A percentile compares a stretch with the other conserved stretches of the same genome.
These are phyloP conservation scores for Candida neerlandica DNA, from an alignment of 1,139 yeast genomes.

Conservation along the genomic window DNA sequence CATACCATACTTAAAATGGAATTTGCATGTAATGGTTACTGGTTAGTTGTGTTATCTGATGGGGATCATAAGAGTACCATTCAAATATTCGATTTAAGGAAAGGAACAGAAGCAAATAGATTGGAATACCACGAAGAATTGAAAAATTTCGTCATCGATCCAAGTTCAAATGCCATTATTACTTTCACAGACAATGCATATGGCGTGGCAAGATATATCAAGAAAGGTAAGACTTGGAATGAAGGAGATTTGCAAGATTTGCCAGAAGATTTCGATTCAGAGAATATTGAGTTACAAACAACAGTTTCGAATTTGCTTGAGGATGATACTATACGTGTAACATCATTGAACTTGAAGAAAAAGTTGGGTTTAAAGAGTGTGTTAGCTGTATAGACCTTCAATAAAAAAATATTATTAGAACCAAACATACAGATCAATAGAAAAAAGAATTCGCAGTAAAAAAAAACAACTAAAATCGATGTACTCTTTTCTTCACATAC, in stretches of 20 bases:
- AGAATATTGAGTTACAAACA: slow-evolving; percentile 12
- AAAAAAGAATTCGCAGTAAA: neutral
- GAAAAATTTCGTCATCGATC: slow-evolving; percentile 43
- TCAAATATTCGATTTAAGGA: slow-evolving; percentile 63
- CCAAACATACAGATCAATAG: neutral
- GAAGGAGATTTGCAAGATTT: slow-evolving; percentile 13
- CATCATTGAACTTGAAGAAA: neutral
- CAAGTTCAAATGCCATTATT: slow-evolving; percentile 39
- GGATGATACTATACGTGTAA: slow-evolving; percentile 7
- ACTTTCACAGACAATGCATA: slow-evolving; percentile 22
- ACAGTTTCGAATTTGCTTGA: slow-evolving; percentile 9
- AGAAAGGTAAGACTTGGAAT: slow-evolving; percentile 49
- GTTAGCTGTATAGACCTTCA: too few species aligned
- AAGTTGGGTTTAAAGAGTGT: neutral
- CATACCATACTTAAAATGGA: slow-evolving; percentile 28
- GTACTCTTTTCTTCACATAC: neutral
- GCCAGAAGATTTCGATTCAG: slow-evolving; percentile 14
- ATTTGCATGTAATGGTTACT: slow-evolving; percentile 73
- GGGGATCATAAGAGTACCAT: slow-evolving; percentile 20
- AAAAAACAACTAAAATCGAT: neutral
- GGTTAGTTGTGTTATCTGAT: slow-evolving; percentile 46
- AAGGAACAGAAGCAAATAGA: slow-evolving; percentile 36
- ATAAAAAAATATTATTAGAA: neutral
- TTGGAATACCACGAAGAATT: slow-evolving; percentile 21
- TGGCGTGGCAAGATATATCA: slow-evolving; percentile 36